A percentile compares a stretch with the other conserved stretches of the same genome.
phyloP scores from a whole-genome alignment of 495 filamentous ascomycete species.

The Terfezia boudieri region DNA sequence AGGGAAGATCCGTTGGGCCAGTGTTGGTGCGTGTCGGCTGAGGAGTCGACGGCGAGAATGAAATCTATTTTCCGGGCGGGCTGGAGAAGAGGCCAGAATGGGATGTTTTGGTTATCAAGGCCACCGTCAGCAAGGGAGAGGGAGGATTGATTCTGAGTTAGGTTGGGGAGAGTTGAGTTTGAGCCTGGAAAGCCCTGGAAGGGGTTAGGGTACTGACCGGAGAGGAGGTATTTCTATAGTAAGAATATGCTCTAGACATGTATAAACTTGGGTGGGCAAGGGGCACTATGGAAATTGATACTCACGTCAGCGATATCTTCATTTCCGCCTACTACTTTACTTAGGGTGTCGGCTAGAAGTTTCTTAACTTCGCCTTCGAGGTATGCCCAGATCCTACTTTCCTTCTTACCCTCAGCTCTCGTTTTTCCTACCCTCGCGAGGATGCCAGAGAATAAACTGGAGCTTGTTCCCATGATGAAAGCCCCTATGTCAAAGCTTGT shows the following conservation, averaged over 20 bases:
- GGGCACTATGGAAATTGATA: background rate
- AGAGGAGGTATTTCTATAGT: background rate
- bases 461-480: constrained; percentile 26
- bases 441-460: constrained; percentile 21
- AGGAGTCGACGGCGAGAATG: constrained; percentile 28
- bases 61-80: constrained; percentile 22
- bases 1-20: constrained; percentile 26
- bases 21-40: constrained; percentile 21
- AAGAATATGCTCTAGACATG: background rate
- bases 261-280: background rate
- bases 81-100: constrained; percentile 26
- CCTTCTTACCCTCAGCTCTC: no score
- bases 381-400: no score
- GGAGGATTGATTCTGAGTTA: constrained; percentile 13
- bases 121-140: constrained; percentile 26
- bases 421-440: background rate
- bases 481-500: constrained; percentile 29
- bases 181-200: constrained; percentile 20
- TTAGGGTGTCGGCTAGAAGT: no score
- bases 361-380: no score
- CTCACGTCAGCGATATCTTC: constrained; percentile 9
- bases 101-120: constrained; percentile 25
- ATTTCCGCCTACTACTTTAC: background rate
- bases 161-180: constrained; percentile 6
- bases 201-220: constrained; percentile 23